phyloP scores from a whole-genome alignment of 768 basidiomycete species.

The Amylocystis lapponica region DNA sequence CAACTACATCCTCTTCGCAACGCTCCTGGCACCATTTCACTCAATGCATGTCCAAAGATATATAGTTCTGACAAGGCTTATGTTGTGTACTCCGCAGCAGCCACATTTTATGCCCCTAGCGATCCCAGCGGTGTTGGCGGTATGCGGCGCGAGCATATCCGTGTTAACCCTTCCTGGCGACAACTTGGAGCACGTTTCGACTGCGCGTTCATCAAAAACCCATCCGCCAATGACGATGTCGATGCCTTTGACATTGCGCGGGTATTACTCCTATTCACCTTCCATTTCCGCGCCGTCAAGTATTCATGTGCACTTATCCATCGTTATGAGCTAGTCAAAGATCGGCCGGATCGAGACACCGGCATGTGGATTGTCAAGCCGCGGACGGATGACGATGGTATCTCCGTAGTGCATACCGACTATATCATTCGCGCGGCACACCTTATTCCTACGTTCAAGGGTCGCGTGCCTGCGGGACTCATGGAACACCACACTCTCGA shows the following conservation, averaged over 20 bases:
- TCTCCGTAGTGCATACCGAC: not conserved
- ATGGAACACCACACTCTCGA: not conserved
- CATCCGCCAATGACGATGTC: conserved; percentile 2
- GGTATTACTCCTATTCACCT: conserved; percentile 20
- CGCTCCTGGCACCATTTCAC: too few species aligned
- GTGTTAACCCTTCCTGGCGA: conserved; percentile 18
- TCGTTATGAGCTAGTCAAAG: not conserved
- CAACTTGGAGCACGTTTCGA: conserved; percentile 9
- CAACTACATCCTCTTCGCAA: too few species aligned
- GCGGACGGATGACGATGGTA: not conserved
- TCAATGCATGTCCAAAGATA: too few species aligned
- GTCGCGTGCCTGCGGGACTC: too few species aligned
- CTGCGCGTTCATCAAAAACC: conserved; percentile 16
- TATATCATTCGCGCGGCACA: not conserved
- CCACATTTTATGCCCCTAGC: conserved; percentile 24
- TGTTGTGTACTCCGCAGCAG: conserved; percentile 17
- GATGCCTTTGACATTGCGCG: conserved; percentile 10
- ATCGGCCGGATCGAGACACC: conserved; percentile 17
- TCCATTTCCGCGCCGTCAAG: conserved; percentile 11
- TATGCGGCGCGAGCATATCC: conserved; percentile 25
- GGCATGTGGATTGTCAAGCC: conserved; percentile 26
- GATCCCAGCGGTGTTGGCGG: conserved; percentile 19
- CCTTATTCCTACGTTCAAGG: not conserved
- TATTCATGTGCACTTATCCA: conserved; percentile 17
- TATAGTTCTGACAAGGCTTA: not conserved